Base-by-base conservation (phyloP, 148 eudicot species). In the Drosera capensis region DNA sequence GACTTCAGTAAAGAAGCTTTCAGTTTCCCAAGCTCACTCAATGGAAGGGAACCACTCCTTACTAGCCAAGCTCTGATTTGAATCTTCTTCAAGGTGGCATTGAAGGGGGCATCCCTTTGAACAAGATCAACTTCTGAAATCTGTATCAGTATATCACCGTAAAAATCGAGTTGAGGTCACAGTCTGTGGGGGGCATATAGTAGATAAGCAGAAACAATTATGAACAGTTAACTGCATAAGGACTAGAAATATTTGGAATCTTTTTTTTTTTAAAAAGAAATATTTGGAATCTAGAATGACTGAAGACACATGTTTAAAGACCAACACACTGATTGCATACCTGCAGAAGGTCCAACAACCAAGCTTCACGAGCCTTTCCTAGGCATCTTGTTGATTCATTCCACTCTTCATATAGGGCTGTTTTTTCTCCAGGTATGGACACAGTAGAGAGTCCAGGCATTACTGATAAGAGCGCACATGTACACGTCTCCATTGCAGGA, bases 331-430 rank as follows among this genome's bases (percentile, higher is more conserved):
- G 4, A 13, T 21, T 22, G 21, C 40, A 30, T 67, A 90, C 99
- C 93, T 69, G 71, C 45, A 90, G 66, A 58, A 80, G 62, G 34
- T 70, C 60, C 40, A 59, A 55, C 62, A 90, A 66, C 95, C 95
- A 90, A 31, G 62, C 55, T 46, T 51, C 63, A 45, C 70, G 70
- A 69, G 93, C 72, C 68, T 71, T 85, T 44, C 73, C 78, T 49
- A 90, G 65, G 63, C 99, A 84, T 60, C 51, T 62, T 55, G 76
- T 55, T 54, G 78, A 78, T 49, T 56, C 78, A 64, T 51, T 37
- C 95, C 95, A 84, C 66, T 80, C 83, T 28, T 49, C 58, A 48
- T 39, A 15, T 14, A 55, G 18, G 50, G 40, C 48, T 52, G 49
- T 41, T 52, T 52, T 38, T 54, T 58, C 44, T 48, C 65, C 67